A percentile compares a stretch with the other conserved stretches of the same genome.
phyloP scores from a whole-genome alignment of 768 basidiomycete species.

The Suillus variegatus region DNA sequence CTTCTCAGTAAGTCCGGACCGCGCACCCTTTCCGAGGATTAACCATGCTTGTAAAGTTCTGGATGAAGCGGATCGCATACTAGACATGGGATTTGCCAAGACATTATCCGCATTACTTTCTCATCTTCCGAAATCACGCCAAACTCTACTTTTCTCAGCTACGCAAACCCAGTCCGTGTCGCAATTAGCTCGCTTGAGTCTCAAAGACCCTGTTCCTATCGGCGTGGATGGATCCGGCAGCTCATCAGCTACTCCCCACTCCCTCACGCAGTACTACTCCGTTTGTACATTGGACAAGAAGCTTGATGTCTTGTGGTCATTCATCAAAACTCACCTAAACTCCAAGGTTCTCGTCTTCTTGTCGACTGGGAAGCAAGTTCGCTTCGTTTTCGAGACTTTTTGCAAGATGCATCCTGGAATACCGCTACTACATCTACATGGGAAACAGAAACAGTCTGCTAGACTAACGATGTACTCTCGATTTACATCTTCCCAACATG shows the following conservation, averaged over 20 bases:
- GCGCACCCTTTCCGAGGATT: neutral
- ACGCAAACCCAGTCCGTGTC: slow-evolving; percentile 91
- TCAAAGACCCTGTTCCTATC: slow-evolving; percentile 78
- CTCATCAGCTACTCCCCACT: slow-evolving; percentile 60
- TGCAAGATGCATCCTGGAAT: slow-evolving; percentile 94
- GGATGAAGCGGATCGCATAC: slow-evolving; percentile 94
- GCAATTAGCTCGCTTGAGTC: slow-evolving; percentile 87
- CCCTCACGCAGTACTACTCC: slow-evolving; percentile 87
- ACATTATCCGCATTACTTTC: slow-evolving; percentile 89
- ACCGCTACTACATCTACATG: slow-evolving; percentile 90
- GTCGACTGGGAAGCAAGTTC: slow-evolving; percentile 95
- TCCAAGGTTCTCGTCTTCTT: slow-evolving; percentile 92
- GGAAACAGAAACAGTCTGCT: slow-evolving; percentile 94
- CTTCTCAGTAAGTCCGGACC: slow-evolving; percentile 62
- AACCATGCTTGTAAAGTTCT: slow-evolving; percentile 55
- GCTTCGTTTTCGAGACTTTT: slow-evolving; percentile 95
- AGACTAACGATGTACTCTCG: slow-evolving; percentile 81
- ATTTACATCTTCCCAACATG: slow-evolving; percentile 80
- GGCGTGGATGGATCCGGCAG: slow-evolving; percentile 55
- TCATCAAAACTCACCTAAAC: slow-evolving; percentile 92
- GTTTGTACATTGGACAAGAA: slow-evolving; percentile 84
- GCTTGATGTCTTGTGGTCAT: slow-evolving; percentile 89
- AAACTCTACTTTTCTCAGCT: slow-evolving; percentile 95
- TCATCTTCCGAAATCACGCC: slow-evolving; percentile 88
- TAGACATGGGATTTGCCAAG: slow-evolving; percentile 94